Evolutionary conservation across 2,329 filamentous ascomycete genomes (phyloP).

Genomic region (Nigrospora sphaerica): DNA sequence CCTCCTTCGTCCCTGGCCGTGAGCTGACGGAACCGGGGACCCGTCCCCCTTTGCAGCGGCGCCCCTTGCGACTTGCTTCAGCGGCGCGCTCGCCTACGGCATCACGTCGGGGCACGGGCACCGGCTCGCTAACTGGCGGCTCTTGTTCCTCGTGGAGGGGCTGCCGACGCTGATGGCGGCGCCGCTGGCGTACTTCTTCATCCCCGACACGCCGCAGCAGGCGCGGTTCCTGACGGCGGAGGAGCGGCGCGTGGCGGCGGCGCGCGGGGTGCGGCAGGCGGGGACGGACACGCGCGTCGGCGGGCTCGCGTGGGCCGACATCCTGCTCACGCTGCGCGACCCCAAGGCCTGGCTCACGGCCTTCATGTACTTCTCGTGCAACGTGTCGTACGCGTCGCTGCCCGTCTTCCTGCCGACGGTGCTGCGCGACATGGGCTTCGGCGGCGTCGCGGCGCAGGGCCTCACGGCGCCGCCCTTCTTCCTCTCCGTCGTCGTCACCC

Average conservation of each 20-base stretch:
- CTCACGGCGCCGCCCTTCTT: slow-evolving; percentile 67
- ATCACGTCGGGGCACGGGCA: slow-evolving; percentile 57
- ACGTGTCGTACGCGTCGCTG: slow-evolving; percentile 57
- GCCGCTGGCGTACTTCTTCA: slow-evolving; percentile 16
- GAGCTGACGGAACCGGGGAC: too few relatives aligned
- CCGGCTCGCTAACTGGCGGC: slow-evolving; percentile 36
- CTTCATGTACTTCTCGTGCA: slow-evolving; percentile 33
- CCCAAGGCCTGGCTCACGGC: slow-evolving; percentile 42
- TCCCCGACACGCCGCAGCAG: slow-evolving; percentile 39
- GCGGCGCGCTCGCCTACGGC: slow-evolving; percentile 59
- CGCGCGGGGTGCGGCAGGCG: slow-evolving; percentile 44
- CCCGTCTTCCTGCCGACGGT: slow-evolving; percentile 60
- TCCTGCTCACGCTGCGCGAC: slow-evolving; percentile 37
- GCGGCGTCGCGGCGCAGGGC: slow-evolving; percentile 59
- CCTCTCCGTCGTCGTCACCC: slow-evolving; percentile 55
- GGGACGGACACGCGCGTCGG: slow-evolving; percentile 42
- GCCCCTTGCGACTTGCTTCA: slow-evolving; percentile 62
- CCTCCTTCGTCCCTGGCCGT: too few relatives aligned
- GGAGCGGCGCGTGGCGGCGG: slow-evolving; percentile 50
- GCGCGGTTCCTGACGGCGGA: slow-evolving; percentile 48
- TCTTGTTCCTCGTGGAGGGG: slow-evolving; percentile 27
- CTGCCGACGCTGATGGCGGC: slow-evolving; percentile 24
- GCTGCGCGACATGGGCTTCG: slow-evolving; percentile 60
- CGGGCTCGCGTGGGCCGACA: slow-evolving; percentile 35
- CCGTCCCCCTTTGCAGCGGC: slow-evolving; percentile 26